Conservation (phyloP, 2,329 filamentous ascomycete genomes). For the Parastagonospora avenae region DNA sequence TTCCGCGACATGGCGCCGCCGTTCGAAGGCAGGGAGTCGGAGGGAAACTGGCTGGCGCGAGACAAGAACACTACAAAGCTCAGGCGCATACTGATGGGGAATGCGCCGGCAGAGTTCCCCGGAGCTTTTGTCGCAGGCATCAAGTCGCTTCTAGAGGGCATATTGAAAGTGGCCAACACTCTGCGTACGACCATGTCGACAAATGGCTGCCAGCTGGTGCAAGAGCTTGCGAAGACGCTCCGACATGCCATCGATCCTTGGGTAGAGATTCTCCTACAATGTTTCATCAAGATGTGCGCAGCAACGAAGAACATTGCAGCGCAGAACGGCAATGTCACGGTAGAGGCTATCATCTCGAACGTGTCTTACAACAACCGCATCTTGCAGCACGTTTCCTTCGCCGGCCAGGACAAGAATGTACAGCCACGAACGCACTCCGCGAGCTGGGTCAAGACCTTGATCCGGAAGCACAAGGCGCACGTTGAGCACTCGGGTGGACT, state of each 20-base stretch:
- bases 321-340: slow-evolving; percentile 78
- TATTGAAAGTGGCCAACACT: slow-evolving; percentile 82
- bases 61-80: slow-evolving; percentile 81
- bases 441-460: slow-evolving; percentile 81
- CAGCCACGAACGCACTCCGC: slow-evolving; percentile 79
- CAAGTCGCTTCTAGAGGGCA: slow-evolving; percentile 79
- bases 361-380: slow-evolving; percentile 80
- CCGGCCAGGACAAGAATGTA: slow-evolving; percentile 91
- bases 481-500: slow-evolving; percentile 85
- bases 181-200: slow-evolving; percentile 88
- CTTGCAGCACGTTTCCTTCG: slow-evolving; percentile 82
- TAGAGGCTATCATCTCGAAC: slow-evolving; percentile 79
- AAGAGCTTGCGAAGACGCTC: slow-evolving; percentile 78
- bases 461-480: slow-evolving; percentile 81
- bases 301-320: slow-evolving; percentile 92
- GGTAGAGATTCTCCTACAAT: slow-evolving; percentile 88
- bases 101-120: slow-evolving; percentile 77
- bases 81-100: slow-evolving; percentile 79
- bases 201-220: slow-evolving; percentile 80
- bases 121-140: slow-evolving; percentile 72
- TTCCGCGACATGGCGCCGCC: slow-evolving; percentile 78
- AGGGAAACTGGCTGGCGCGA: slow-evolving; percentile 87
- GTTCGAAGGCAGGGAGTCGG: slow-evolving; percentile 88
- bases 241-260: slow-evolving; percentile 83
- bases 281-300: slow-evolving; percentile 85